phyloP scores from a whole-genome alignment of 2,329 filamentous ascomycete species.

The Penicillium thymicola region DNA sequence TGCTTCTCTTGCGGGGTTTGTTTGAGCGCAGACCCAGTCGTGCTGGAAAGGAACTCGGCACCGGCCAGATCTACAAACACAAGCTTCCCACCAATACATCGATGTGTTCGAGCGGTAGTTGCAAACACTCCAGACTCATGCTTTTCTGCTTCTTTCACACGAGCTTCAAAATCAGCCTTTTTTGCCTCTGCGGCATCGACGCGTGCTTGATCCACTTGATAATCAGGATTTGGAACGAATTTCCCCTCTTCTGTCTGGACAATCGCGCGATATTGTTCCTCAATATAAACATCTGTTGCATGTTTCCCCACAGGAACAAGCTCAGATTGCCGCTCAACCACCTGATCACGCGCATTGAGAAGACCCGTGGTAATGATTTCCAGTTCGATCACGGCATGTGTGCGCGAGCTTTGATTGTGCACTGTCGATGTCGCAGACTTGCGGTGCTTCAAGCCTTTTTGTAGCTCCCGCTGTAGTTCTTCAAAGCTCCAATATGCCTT shows the following conservation, averaged over 20 bases:
- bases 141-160: conserved; percentile 36
- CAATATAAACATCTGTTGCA: conserved; percentile 41
- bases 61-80: conserved; percentile 49
- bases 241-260: conserved; percentile 32
- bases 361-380: conserved; percentile 41
- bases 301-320: conserved; percentile 46
- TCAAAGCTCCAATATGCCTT: conserved; percentile 36
- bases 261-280: conserved; percentile 35
- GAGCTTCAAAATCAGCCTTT: conserved; percentile 36
- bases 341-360: conserved; percentile 36
- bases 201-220: conserved; percentile 34
- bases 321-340: conserved; percentile 45
- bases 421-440: conserved; percentile 40
- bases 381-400: conserved; percentile 45
- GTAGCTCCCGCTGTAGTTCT: conserved; percentile 29
- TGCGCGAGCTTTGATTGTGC: conserved; percentile 47
- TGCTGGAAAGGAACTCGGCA: conserved; percentile 42
- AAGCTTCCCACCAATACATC: conserved; percentile 42
- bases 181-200: conserved; percentile 42
- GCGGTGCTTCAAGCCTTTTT: conserved; percentile 29
- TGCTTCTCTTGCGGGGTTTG: conserved; percentile 41
- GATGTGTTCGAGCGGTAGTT: conserved; percentile 13
- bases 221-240: conserved; percentile 36
- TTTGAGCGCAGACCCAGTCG: conserved; percentile 18
- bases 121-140: conserved; percentile 25